Evolutionary conservation across 169 alveolate genomes (phyloP), one percentile per base, ranked within the genome.

Genomic region (Eimeria tenella): DNA sequence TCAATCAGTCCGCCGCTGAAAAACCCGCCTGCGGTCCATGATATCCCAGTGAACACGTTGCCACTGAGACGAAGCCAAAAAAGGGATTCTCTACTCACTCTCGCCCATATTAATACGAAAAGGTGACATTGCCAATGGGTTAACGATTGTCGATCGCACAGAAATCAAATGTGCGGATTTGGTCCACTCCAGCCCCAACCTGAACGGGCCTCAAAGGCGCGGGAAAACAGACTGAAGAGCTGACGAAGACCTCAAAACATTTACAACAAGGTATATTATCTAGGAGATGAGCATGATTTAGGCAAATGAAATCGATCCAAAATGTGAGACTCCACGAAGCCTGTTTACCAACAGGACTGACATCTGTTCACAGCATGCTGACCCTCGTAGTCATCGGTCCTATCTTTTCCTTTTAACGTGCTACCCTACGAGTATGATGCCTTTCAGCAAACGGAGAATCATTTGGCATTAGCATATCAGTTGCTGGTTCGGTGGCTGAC

Each of bases 121-220:
- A 17, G 50, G 17, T 65, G 49, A 13, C 71, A 60, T 17, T 31
- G 17, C 58, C 31, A 62, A 49, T n/a, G n/a, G 50, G 79, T n/a
- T 19, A 62, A 83, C 25, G 56, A 58, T 62, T 49, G 62, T 31
- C 52, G 50, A 42, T 83, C 19, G 21, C 79, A 4, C 79, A 83
- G 91, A 56, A 83, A 83, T 60, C 77, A n/a, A 19, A 58, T 83
- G 91, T 83, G 91, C 91, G 58, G 79, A 25, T 62, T 83, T 83
- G 91, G 74, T 83, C 91, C 91, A 62, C 77, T 83, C 91, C 91
- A 83, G 91, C 91, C 91, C 91, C 91, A 58, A 56, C 21, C 52
- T 62, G 79, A 53, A 62, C 91, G 56, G 77, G 77, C 58, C 91
- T 52, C 55, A 42, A 58, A 50, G 15, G 75, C 58, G 42, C 9